These are phyloP conservation scores for Candida frijolesensis DNA, from an alignment of 1,139 yeast species.

Conservation along the genomic window DNA sequence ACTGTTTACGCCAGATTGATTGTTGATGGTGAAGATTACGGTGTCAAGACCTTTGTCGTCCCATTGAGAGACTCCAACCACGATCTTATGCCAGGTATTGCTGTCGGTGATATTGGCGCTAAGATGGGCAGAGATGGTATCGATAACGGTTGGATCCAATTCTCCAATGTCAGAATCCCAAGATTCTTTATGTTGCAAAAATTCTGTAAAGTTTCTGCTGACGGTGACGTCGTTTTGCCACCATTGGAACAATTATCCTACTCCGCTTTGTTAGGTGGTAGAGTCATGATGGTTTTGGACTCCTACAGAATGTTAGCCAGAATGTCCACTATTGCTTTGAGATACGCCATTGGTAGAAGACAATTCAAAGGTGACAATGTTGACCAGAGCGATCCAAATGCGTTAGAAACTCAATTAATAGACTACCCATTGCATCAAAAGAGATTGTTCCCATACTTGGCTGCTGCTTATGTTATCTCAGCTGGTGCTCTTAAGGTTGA, in stretches of 20 bases:
- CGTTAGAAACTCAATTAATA: constrained; percentile 41
- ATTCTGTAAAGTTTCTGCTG: constrained; percentile 44
- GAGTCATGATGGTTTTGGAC: constrained; percentile 49
- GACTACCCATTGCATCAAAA: constrained; percentile 52
- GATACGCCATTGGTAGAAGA: constrained; percentile 50
- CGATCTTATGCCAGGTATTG: constrained; percentile 45
- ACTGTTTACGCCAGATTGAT: constrained; percentile 46
- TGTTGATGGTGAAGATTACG: constrained; percentile 48
- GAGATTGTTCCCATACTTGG: constrained; percentile 48
- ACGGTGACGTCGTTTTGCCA: constrained; percentile 45
- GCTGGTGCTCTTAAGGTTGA: constrained; percentile 44
- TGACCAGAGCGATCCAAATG: constrained; percentile 23
- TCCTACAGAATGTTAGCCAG: constrained; percentile 46
- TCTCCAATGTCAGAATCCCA: constrained; percentile 47
- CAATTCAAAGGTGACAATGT: constrained; percentile 40
- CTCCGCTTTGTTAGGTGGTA: constrained; percentile 48
- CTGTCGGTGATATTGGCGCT: constrained; percentile 51
- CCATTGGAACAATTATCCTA: constrained; percentile 51
- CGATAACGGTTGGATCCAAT: constrained; percentile 55
- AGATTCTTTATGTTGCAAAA: constrained; percentile 51
- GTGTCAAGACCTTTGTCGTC: constrained; percentile 51
- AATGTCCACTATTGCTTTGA: constrained; percentile 44
- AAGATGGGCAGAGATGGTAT: constrained; percentile 55
- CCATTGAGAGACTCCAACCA: constrained; percentile 50
- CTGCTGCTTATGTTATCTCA: constrained; percentile 44